phyloP scores from a whole-genome alignment of 228 moss, liverwort and hornwort genomes.

The Sphagnum magellanicum region DNA sequence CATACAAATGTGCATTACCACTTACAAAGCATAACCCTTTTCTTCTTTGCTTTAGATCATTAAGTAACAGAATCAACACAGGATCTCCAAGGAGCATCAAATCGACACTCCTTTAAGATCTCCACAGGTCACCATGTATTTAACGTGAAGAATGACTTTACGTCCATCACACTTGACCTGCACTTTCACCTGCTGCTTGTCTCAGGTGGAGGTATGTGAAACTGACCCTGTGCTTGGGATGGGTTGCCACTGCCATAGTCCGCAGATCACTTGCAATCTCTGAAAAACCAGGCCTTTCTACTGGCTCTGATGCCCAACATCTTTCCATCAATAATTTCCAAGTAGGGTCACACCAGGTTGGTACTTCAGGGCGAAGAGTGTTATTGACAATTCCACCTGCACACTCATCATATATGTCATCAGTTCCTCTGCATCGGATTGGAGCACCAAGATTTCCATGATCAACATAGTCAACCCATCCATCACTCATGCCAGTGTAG shows the following conservation, averaged over 20 bases:
- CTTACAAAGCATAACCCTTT: no score
- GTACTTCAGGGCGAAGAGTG: conserved; percentile 82
- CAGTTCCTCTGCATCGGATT: no score
- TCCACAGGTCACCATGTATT: no score
- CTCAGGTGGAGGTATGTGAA: conserved; percentile 18
- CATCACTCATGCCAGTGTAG: no score
- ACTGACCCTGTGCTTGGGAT: conserved; percentile 66
- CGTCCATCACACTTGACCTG: neutral
- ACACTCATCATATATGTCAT: neutral
- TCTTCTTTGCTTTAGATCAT: no score
- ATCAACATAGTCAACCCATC: no score
- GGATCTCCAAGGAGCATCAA: no score
- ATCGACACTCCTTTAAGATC: no score
- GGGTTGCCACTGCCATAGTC: conserved; percentile 73
- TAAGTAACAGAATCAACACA: no score
- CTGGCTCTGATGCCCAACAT: conserved; percentile 86
- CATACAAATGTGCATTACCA: no score
- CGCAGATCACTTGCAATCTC: conserved; percentile 85
- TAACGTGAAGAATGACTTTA: no score
- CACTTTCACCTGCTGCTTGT: neutral
- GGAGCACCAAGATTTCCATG: no score
- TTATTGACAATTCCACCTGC: conserved; percentile 98
- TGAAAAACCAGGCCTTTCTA: conserved; percentile 70
- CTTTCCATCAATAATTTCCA: conserved; percentile 95
- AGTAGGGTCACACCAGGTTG: conserved; percentile 91